Conservation (phyloP, 208 protist genomes). For the Leishmania arabica region DNA sequence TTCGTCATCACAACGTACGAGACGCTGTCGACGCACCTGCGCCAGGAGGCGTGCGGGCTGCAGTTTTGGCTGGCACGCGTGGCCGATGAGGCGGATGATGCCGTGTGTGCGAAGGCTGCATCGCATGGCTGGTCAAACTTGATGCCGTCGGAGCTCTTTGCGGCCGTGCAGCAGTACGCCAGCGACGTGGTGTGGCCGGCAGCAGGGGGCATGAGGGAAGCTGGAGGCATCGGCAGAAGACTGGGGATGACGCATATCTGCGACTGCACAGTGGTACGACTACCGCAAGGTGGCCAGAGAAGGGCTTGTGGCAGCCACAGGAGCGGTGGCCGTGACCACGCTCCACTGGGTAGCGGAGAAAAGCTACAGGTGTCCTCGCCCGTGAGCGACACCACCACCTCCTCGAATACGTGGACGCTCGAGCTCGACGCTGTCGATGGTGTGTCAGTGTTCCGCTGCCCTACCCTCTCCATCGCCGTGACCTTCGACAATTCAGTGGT, state of each 20-base stretch:
- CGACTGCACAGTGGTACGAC: not conserved
- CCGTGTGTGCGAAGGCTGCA: constrained; percentile 14
- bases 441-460: constrained; percentile 5
- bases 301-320: not conserved
- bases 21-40: constrained; percentile 52
- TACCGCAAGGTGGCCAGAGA: not conserved
- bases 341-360: not conserved
- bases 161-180: constrained; percentile 14
- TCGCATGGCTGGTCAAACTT: constrained; percentile 15
- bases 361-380: not conserved
- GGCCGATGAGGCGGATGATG: constrained; percentile 15
- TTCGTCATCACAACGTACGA: constrained; percentile 78
- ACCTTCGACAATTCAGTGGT: not conserved
- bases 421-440: not conserved
- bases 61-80: constrained; percentile 14
- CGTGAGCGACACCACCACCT: not conserved
- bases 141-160: constrained; percentile 11
- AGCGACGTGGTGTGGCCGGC: constrained; percentile 18
- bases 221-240: not conserved
- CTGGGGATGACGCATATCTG: not conserved
- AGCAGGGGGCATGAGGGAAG: not conserved
- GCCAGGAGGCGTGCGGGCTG: constrained; percentile 34
- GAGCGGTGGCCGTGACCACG: not conserved
- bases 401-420: constrained; percentile 13
- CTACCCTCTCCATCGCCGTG: constrained; percentile 14